Evolutionary conservation across 2,329 filamentous ascomycete genomes (phyloP).

Genomic region (Phaeoacremonium minimum): DNA sequence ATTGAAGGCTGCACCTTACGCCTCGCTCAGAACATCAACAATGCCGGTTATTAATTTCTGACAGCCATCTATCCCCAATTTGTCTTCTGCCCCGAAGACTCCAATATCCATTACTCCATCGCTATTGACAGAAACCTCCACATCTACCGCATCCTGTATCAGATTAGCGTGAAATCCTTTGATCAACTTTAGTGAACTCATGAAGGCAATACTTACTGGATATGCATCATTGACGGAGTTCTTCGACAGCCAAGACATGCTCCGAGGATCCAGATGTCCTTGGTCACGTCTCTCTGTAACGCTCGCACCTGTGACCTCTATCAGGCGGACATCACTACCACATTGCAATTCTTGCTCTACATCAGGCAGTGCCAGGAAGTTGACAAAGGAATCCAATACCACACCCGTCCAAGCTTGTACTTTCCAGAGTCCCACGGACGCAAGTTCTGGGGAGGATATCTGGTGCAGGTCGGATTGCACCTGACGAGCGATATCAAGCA

Average conservation of each 20-base stretch:
- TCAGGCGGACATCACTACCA: too few relatives aligned
- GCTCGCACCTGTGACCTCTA: not conserved
- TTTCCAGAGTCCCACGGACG: constrained; percentile 62
- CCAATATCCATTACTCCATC: constrained; percentile 28
- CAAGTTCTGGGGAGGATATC: constrained; percentile 53
- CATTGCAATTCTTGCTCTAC: constrained; percentile 1
- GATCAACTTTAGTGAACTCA: not conserved
- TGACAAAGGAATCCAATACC: constrained; percentile 69
- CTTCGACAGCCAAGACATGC: constrained; percentile 10
- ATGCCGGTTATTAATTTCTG: constrained; percentile 3
- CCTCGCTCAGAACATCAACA: constrained; percentile 2
- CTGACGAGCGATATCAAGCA: constrained; percentile 48
- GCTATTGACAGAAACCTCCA: constrained; percentile 30
- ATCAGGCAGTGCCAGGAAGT: constrained; percentile 62
- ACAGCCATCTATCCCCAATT: constrained; percentile 4
- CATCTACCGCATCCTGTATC: constrained; percentile 30
- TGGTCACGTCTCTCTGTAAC: not conserved
- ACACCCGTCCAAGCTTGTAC: constrained; percentile 73
- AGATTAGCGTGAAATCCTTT: not conserved
- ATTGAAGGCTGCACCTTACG: too few relatives aligned
- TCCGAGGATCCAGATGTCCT: not conserved
- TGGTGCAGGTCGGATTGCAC: constrained; percentile 66
- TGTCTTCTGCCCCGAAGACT: constrained; percentile 25
- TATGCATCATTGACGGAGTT: constrained; percentile 24
- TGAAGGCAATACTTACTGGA: constrained; percentile 18